These are phyloP conservation scores for Boeremia exigua DNA, from an alignment of 2,329 filamentous ascomycete species.

Conservation along the genomic window DNA sequence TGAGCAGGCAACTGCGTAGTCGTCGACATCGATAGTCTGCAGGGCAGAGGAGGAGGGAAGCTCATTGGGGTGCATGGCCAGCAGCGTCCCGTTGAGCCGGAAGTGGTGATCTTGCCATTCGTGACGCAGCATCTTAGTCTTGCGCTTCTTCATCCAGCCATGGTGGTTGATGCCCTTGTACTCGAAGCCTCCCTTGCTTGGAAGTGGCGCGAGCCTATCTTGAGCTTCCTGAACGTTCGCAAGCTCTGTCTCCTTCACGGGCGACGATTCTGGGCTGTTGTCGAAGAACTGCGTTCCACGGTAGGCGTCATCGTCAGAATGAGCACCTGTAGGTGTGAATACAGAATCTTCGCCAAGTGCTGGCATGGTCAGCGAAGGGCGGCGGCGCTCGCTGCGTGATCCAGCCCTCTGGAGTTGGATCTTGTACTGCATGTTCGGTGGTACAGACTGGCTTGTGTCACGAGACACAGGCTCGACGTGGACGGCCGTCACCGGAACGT, in stretches of 20 bases:
- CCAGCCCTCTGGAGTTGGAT: slow-evolving; percentile 56
- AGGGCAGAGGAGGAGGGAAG: slow-evolving; percentile 67
- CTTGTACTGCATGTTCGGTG: slow-evolving; percentile 86
- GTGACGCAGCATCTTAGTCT: slow-evolving; percentile 84
- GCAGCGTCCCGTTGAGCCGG: slow-evolving; percentile 69
- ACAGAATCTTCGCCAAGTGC: slow-evolving; percentile 70
- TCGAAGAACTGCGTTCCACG: slow-evolving; percentile 44
- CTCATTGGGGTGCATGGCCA: slow-evolving; percentile 70
- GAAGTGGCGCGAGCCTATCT: slow-evolving; percentile 34
- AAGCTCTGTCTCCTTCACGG: slow-evolving; percentile 39
- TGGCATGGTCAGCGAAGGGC: slow-evolving; percentile 74
- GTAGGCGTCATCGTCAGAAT: slow-evolving; percentile 45
- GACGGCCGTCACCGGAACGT: slow-evolving; percentile 80
- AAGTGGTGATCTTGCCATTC: slow-evolving; percentile 96
- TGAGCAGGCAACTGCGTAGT: slow-evolving; percentile 87
- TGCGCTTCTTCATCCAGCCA: slow-evolving; percentile 94
- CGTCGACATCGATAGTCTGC: slow-evolving; percentile 84
- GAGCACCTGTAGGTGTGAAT: slow-evolving; percentile 45
- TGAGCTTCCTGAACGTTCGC: slow-evolving; percentile 26
- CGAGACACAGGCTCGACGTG: slow-evolving; percentile 75
- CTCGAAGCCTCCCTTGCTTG: slow-evolving; percentile 44
- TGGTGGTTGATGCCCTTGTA: slow-evolving; percentile 69
- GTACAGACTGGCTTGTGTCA: slow-evolving; percentile 86
- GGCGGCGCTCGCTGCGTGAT: slow-evolving; percentile 57
- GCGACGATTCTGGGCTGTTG: slow-evolving; percentile 42